Evolutionary conservation across 495 filamentous ascomycete genomes (phyloP).

Genomic region (Thermothielavioides terrestris): DNA sequence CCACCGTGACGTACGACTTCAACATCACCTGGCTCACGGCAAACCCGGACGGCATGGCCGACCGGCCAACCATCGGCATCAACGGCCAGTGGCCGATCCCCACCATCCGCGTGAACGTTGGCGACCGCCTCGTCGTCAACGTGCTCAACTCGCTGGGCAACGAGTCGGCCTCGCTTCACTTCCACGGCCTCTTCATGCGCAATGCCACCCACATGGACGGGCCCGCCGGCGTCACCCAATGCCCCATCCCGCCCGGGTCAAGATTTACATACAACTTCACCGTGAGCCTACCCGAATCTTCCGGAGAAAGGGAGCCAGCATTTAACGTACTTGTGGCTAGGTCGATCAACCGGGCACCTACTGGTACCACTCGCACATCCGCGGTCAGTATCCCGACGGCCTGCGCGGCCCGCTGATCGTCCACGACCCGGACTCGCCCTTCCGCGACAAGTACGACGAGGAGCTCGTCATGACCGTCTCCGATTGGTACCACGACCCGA

Average conservation of each 20-base stretch:
- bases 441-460: slow-evolving; percentile 53
- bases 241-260: slow-evolving; percentile 52
- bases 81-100: slow-evolving; percentile 75
- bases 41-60: slow-evolving; percentile 66
- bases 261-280: slow-evolving; percentile 71
- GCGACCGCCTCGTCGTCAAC: slow-evolving; percentile 64
- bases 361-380: slow-evolving; percentile 74
- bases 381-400: slow-evolving; percentile 67
- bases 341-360: slow-evolving; percentile 65
- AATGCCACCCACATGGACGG: slow-evolving; percentile 69
- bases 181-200: slow-evolving; percentile 68
- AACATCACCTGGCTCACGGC: slow-evolving; percentile 71
- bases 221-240: slow-evolving; percentile 57
- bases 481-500: slow-evolving; percentile 59
- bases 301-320: no score
- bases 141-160: slow-evolving; percentile 65
- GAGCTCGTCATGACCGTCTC: slow-evolving; percentile 57
- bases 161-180: slow-evolving; percentile 62
- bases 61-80: slow-evolving; percentile 66
- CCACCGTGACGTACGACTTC: slow-evolving; percentile 67
- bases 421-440: slow-evolving; percentile 56
- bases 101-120: slow-evolving; percentile 56
- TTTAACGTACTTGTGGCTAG: no score
- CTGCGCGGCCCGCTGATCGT: slow-evolving; percentile 63
- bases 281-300: slow-evolving; percentile 33